Percentiles rank a stretch among this genome's conserved stretches.
Evolutionary conservation across 140 eudicot genomes (phyloP).

Genomic region (Erigeron philadelphicus): DNA sequence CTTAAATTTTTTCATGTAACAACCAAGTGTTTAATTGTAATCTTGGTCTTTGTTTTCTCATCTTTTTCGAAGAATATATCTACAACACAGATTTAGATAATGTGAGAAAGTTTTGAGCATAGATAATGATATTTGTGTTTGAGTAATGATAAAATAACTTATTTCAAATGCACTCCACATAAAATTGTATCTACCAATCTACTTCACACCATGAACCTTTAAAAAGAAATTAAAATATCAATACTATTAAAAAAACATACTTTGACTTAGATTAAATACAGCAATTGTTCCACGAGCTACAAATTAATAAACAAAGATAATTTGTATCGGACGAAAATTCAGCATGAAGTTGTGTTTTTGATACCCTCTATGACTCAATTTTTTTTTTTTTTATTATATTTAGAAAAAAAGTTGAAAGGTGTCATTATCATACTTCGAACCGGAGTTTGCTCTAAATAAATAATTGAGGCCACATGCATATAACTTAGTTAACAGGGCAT

Average conservation of each 20-base stretch:
- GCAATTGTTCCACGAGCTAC: not conserved
- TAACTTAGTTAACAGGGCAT: not conserved
- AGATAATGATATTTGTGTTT: too few species aligned
- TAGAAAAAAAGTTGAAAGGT: not conserved
- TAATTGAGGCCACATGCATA: slow-evolving; percentile 14
- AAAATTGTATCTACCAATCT: too few species aligned
- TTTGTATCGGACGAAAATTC: not conserved
- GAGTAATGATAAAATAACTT: too few species aligned
- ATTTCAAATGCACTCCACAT: too few species aligned
- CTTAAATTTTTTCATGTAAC: not conserved
- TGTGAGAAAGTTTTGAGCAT: too few species aligned
- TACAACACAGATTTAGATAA: too few species aligned
- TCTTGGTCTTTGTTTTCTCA: not conserved
- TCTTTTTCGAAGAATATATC: not conserved
- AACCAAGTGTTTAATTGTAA: not conserved
- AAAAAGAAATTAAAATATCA: too few species aligned
- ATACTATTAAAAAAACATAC: too few species aligned
- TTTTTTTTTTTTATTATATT: not conserved
- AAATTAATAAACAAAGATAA: not conserved
- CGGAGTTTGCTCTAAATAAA: slow-evolving; percentile 19
- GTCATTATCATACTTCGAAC: slow-evolving; percentile 8
- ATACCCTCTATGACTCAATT: not conserved
- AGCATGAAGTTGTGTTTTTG: not conserved
- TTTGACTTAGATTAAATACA: not conserved
- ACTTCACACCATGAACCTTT: too few species aligned